Percentiles rank a stretch among this genome's conserved stretches.
Evolutionary conservation across 176 grass and related monocot genomes (phyloP).

Genomic region (Calamus simplicifolius): DNA sequence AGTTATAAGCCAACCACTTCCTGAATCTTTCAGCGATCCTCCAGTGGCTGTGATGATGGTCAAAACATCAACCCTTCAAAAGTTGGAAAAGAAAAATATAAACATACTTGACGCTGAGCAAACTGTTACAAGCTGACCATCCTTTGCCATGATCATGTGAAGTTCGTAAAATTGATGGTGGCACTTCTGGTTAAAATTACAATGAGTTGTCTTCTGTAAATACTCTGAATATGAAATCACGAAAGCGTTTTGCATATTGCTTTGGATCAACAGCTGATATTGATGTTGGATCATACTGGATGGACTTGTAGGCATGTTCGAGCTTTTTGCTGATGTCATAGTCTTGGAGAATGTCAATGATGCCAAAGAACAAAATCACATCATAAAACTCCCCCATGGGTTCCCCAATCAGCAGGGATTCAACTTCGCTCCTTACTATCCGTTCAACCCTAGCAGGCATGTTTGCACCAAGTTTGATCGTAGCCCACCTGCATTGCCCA

Average conservation of each 20-base stretch:
- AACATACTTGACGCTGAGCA: too few relatives aligned
- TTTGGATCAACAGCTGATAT: conserved; percentile 70
- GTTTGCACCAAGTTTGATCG: conserved; percentile 46
- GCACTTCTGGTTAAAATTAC: background rate
- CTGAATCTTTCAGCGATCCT: too few relatives aligned
- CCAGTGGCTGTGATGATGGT: too few relatives aligned
- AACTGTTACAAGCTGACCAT: too few relatives aligned
- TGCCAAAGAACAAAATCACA: conserved; percentile 76
- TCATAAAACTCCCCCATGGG: conserved; percentile 64
- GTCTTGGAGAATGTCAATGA: conserved; percentile 89
- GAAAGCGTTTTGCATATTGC: conserved; percentile 74
- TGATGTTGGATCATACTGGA: conserved; percentile 66
- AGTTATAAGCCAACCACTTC: too few relatives aligned
- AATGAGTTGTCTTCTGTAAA: conserved; percentile 46
- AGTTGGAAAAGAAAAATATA: too few relatives aligned
- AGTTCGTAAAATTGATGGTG: too few relatives aligned
- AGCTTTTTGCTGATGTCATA: conserved; percentile 93
- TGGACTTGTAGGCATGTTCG: conserved; percentile 82
- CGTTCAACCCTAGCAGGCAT: conserved; percentile 81
- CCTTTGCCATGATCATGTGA: too few relatives aligned
- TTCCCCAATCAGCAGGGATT: conserved; percentile 45
- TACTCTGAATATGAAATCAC: conserved; percentile 68
- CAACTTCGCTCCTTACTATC: conserved; percentile 34
- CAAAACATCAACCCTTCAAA: too few relatives aligned
- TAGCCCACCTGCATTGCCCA: conserved; percentile 33